Base-by-base conservation (phyloP, 2,329 filamentous ascomycete species). In the Hypocrella siamensis region DNA sequence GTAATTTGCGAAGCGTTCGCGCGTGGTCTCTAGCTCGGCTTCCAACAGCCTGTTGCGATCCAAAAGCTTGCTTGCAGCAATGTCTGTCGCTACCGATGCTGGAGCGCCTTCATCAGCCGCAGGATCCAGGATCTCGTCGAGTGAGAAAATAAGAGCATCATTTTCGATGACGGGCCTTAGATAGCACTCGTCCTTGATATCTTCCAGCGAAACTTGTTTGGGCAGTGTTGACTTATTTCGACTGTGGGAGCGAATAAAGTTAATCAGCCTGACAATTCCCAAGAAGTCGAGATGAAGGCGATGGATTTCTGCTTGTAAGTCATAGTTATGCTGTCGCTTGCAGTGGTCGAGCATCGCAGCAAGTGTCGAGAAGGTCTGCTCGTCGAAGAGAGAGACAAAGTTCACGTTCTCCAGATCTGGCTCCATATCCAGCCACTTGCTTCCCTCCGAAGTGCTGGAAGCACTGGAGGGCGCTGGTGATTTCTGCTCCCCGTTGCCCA, bases 81-180 rank as follows among this genome's bases (percentile, higher is more conserved):
- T 27, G 37, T 42, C 32, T 5, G 28, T 21, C 5, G 36, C 33
- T 16, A 33, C 36, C 7, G 29, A 14, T 6, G 29, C 8, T 5
- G 7, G 12, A 18, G 62, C 53, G 24, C 62, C 57, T 8, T 67
- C 63, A 14, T 39, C 35, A 27, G 62, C 58, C 15, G 14, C 17
- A 17, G 31, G 31, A 31, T 52, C 50, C 10, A 93, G 61, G 10
- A 60, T 40, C 39, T 94, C 90, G 40, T 93, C 88, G 15, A 98
- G 63, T 34, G 72, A 81, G 49, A 92, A 85, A 19, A 98, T 71
- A 32, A 96, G 61, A 4, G 86, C 81, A 51, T 98, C 90, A 42
- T 94, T 84, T 36, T 90, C 78, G 6, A 98, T 58, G 4, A 85
- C 76, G 0, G 90, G 90, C 48, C 80, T 79, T 36, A 98, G 63